Percentiles rank a stretch among this genome's conserved stretches.
These are phyloP conservation scores for Yamadazyma sp. DNA, from an alignment of 1,139 yeast species.

Conservation along the genomic window DNA sequence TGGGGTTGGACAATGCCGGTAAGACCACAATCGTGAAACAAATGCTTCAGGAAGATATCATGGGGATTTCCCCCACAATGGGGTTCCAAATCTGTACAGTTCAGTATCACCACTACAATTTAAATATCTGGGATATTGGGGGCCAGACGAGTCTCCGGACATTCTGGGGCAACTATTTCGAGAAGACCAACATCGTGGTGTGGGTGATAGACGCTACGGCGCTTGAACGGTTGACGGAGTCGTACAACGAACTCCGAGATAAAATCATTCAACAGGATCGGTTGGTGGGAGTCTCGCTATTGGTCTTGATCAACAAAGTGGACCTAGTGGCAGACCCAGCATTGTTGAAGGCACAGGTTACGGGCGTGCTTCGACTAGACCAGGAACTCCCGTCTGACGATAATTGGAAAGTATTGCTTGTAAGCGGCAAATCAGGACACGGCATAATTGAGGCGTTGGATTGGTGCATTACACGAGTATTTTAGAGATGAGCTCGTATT, in stretches of 20 bases:
- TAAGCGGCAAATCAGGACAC: slow-evolving; percentile 60
- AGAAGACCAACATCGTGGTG: slow-evolving; percentile 75
- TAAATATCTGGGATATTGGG: slow-evolving; percentile 82
- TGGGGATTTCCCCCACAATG: slow-evolving; percentile 50
- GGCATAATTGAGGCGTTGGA: slow-evolving; percentile 47
- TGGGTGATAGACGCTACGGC: slow-evolving; percentile 89
- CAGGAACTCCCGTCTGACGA: slow-evolving; percentile 11
- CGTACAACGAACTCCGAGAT: slow-evolving; percentile 58
- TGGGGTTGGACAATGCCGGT: slow-evolving; percentile 90
- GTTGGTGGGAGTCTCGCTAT: slow-evolving; percentile 62
- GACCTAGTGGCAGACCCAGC: slow-evolving; percentile 39
- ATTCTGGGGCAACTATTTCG: slow-evolving; percentile 91
- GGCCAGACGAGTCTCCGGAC: slow-evolving; percentile 79
- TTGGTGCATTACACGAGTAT: slow-evolving; percentile 9
- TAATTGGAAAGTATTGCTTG: slow-evolving; percentile 38
- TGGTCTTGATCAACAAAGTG: slow-evolving; percentile 57
- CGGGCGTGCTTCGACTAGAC: slow-evolving; percentile 20
- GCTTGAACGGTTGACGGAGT: slow-evolving; percentile 62
- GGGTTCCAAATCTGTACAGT: slow-evolving; percentile 52
- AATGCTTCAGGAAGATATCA: slow-evolving; percentile 53
- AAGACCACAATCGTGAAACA: slow-evolving; percentile 76
- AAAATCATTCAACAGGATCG: slow-evolving; percentile 66
- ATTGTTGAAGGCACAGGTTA: slow-evolving; percentile 19
- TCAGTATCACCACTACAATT: slow-evolving; percentile 24
- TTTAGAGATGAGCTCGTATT: too few relatives aligned